Evolutionary conservation across 192 early-diverging fungal species (phyloP).

Genomic region (Linnemannia schmuckeri): DNA sequence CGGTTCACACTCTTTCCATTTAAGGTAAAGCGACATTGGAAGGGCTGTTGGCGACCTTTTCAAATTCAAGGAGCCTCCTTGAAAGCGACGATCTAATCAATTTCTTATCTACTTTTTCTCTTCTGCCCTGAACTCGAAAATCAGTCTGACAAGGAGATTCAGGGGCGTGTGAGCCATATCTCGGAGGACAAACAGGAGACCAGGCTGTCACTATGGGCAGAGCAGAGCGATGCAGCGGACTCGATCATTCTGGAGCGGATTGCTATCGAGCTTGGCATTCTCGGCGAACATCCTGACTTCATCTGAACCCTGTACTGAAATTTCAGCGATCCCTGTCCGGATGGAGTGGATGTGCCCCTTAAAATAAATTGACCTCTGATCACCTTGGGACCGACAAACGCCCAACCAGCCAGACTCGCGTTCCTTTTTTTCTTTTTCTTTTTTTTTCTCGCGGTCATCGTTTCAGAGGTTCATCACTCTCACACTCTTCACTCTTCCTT

Average conservation of each 20-base stretch:
- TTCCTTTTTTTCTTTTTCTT: not conserved
- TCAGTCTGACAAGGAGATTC: conserved; percentile 7
- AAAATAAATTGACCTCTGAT: not conserved
- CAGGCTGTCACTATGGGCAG: conserved; percentile 12
- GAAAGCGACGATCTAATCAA: not conserved
- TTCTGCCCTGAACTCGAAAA: not conserved
- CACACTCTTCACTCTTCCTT: not conserved
- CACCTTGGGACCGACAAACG: not conserved
- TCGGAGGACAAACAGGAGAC: conserved; percentile 4
- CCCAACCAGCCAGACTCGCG: not conserved
- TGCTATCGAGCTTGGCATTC: conserved; percentile 8
- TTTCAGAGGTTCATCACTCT: conserved; percentile 7
- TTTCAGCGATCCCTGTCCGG: not conserved
- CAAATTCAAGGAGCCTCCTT: too few species aligned
- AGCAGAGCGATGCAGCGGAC: not conserved
- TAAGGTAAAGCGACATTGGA: not conserved
- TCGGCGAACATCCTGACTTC: not conserved
- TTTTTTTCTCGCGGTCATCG: not conserved
- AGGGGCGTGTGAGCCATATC: conserved; percentile 9
- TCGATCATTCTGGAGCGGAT: conserved; percentile 15
- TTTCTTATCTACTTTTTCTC: not conserved
- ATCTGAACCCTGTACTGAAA: not conserved
- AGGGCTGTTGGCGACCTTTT: too few species aligned
- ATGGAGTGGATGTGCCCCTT: not conserved
- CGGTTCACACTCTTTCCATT: conserved; percentile 11